Evolutionary conservation across 768 basidiomycete species (phyloP), one percentile per base, ranked within the genome.

Genomic region (Pilatotrama ljubarskyi): DNA sequence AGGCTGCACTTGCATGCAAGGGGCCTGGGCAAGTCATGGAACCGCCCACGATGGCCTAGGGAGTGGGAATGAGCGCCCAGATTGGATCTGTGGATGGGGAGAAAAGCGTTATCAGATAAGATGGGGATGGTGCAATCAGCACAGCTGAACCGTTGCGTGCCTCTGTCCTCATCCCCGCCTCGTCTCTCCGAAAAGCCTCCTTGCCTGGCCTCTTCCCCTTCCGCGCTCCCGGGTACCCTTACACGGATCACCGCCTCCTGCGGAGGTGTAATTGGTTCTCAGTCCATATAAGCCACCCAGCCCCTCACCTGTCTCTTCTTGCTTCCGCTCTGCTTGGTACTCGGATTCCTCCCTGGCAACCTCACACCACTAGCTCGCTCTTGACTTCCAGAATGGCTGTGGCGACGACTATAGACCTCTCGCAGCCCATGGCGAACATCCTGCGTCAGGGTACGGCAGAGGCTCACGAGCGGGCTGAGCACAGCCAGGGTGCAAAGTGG

Each of bases 381-480:
- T 26, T 52, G 43, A 13, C 44, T 37, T 26, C 37, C 40, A 22
- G 22, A 15, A 42, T 29, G 18, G 26, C 29, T 5, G 29, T 55
- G 18, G 29, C 40, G 24, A n/a, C 32, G 47, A 36, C 32, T 32
- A 20, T 69, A 46, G 73, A 75, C 64, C 61, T 65, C 49, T 64
- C 71, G 4, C 63, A 66, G 20, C 67, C 74, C 41, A 61, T 79
- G 13, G 74, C 79, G 14, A 68, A 69, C 14, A 71, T 82, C 26
- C 70, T 82, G 5, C 71, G 71, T 36, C 56, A 68, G 42, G 77
- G 75, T n/a, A 82, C 80, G 11, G 69, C 71, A 32, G 43, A 59
- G 54, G 83, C 83, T 8, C 90, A 90, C 68, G 81, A 84, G 55
- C 71, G 75, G 13, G 83, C 84, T 18, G 83, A 83, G 66, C 78